Base-by-base conservation (phyloP, 2,329 filamentous ascomycete species). In the Phialocephala sp. region DNA sequence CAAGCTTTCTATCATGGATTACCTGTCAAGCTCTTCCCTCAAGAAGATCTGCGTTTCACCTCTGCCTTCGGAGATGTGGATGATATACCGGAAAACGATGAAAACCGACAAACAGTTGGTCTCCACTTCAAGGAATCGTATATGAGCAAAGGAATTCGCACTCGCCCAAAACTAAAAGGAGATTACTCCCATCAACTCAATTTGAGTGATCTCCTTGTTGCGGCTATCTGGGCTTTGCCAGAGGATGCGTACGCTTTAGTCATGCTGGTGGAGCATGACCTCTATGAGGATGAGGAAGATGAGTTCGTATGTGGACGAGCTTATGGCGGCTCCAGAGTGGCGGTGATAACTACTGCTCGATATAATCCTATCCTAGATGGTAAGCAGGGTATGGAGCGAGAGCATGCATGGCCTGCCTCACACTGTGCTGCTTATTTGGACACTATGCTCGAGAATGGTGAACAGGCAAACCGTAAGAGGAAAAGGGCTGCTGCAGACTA, bases 271-370 rank as follows among this genome's bases (percentile, higher is more conserved):
- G 63, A 73, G 6, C 72, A 74, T 45, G 73, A 75, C 57, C 60
- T 75, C 5, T 75, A 72, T 32, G 73, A 75, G 62, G 73, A 74
- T 35, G 58, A 89, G 0, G 85, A 89, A 0, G 89, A 91, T 66
- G 83, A 87, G 22, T 92, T 91, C 71, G 87, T 84, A 61, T 90
- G 88, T 67, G 89, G 89, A 0, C 78, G 88, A 35, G 88, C 89
- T 0, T 92, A 88, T 72, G 89, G 89, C 0, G 86, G 83, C 0
- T 87, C 84, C 64, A 80, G 89, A 4, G 83, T 91, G 1, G 82
- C 83, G 0, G 83, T 91, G 0, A 85, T 92, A 0, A 87, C 85
- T 0, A 83, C 80, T 0, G 87, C 89, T 11, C 79, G 89, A 32
- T 91, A 91, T 68, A 80, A 87, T 56, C 89, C 89, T 0, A 37